Evolutionary conservation across 2,329 filamentous ascomycete genomes (phyloP).

Genomic region (Verticillium isaacii): DNA sequence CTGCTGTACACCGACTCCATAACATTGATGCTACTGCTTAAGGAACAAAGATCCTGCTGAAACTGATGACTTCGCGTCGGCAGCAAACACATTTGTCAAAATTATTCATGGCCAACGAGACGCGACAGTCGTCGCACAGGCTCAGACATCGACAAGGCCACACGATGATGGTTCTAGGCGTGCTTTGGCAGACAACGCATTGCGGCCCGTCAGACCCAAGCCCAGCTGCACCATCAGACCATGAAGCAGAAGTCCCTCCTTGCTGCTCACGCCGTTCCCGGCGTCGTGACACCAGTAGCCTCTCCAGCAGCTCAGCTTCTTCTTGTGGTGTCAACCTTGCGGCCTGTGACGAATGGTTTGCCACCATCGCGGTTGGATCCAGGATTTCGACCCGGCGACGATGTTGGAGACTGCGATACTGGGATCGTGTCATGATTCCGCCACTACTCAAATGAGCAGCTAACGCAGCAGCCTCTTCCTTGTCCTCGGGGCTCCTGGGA

Average conservation of each 20-base stretch:
- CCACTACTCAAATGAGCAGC: conserved; percentile 72
- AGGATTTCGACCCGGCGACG: conserved; percentile 67
- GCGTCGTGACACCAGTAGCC: conserved; percentile 52
- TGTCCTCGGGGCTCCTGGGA: conserved; percentile 71
- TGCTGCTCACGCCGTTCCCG: conserved; percentile 10
- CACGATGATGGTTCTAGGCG: conserved; percentile 82
- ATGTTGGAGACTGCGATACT: conserved; percentile 64
- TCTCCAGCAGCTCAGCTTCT: conserved; percentile 56
- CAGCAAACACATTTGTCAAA: conserved; percentile 97
- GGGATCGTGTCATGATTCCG: conserved; percentile 74
- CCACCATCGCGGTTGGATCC: conserved; percentile 34
- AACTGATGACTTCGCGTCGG: conserved; percentile 80
- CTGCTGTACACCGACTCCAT: not conserved
- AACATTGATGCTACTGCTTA: conserved; percentile 22
- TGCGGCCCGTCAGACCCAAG: conserved; percentile 69
- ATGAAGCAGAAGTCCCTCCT: conserved; percentile 33
- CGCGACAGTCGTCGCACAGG: conserved; percentile 89
- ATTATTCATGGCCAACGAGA: conserved; percentile 93
- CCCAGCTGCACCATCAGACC: conserved; percentile 68
- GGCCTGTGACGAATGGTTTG: conserved; percentile 21
- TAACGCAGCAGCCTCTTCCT: conserved; percentile 74
- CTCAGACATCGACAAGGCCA: conserved; percentile 96
- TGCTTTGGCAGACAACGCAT: conserved; percentile 89
- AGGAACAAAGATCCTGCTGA: conserved; percentile 87
- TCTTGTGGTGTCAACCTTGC: conserved; percentile 49